phyloP scores from a whole-genome alignment of 2,329 filamentous ascomycete species.

The Arthroderma sp. region DNA sequence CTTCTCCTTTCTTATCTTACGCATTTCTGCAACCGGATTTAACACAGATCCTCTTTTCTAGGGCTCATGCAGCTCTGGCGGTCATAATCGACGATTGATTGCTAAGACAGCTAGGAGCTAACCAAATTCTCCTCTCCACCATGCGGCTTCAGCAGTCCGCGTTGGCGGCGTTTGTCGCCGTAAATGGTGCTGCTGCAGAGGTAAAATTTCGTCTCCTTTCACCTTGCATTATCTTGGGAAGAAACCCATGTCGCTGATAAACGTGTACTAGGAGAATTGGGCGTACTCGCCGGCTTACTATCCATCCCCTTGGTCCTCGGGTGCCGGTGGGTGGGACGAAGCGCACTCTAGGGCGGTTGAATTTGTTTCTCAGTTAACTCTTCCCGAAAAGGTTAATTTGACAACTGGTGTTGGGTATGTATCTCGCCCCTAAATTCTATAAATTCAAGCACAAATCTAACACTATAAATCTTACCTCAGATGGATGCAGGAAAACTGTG shows the following conservation, averaged over 20 bases:
- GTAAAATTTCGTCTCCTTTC: background rate
- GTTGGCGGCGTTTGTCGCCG: constrained; percentile 1
- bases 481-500: constrained; percentile 58
- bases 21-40: too few species aligned
- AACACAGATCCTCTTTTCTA: too few species aligned
- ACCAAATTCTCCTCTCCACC: background rate
- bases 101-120: too few species aligned
- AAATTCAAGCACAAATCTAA: background rate
- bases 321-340: constrained; percentile 57
- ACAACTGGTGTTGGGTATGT: constrained; percentile 77
- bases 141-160: constrained; percentile 7
- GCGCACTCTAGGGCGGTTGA: constrained; percentile 63
- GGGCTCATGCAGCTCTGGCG: too few species aligned
- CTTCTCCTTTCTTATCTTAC: too few species aligned
- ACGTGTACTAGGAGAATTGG: constrained; percentile 5
- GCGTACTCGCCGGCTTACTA: constrained; percentile 54
- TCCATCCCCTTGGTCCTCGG: constrained; percentile 76
- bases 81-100: too few species aligned
- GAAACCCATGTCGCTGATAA: too few species aligned
- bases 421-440: constrained; percentile 9
- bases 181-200: constrained; percentile 1
- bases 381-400: constrained; percentile 84
- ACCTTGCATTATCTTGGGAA: too few species aligned
- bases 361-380: constrained; percentile 71
- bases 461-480: constrained; percentile 21